Percentiles rank a stretch among this genome's conserved stretches.
Conservation (phyloP, 805 yeast genomes). For the Naumovozyma castellii region DNA sequence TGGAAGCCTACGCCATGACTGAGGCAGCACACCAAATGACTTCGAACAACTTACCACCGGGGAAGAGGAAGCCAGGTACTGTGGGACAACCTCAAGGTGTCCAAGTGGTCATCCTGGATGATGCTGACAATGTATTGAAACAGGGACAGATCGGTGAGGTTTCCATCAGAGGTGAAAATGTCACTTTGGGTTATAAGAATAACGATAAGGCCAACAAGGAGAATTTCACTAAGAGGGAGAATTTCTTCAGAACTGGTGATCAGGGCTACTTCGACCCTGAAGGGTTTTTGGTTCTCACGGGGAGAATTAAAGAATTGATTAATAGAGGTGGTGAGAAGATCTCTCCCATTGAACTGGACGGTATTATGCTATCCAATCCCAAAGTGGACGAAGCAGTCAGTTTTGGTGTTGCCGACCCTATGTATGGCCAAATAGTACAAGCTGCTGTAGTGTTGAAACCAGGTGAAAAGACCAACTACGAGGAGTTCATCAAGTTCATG, state of each 20-base stretch:
- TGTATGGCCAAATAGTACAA: conserved; percentile 63
- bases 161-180: conserved; percentile 55
- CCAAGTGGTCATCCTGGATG: conserved; percentile 47
- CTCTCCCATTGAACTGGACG: conserved; percentile 62
- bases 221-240: conserved; percentile 45
- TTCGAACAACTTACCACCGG: conserved; percentile 59
- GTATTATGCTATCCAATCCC: conserved; percentile 49
- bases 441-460: conserved; percentile 55
- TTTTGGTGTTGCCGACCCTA: conserved; percentile 56
- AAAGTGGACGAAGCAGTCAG: conserved; percentile 62
- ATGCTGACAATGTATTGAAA: conserved; percentile 36
- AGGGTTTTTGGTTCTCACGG: conserved; percentile 52
- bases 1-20: conserved; percentile 76
- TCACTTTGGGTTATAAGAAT: conserved; percentile 63
- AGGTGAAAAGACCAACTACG: conserved; percentile 30
- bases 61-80: conserved; percentile 57
- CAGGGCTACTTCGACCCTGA: conserved; percentile 56
- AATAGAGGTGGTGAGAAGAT: conserved; percentile 75
- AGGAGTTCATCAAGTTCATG: conserved; percentile 41
- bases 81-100: conserved; percentile 70
- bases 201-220: conserved; percentile 63
- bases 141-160: conserved; percentile 61
- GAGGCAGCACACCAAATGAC: conserved; percentile 79
- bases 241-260: conserved; percentile 72
- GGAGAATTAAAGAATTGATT: conserved; percentile 64